Conservation (phyloP, 768 basidiomycete species). For the Agrocybe pediades region DNA sequence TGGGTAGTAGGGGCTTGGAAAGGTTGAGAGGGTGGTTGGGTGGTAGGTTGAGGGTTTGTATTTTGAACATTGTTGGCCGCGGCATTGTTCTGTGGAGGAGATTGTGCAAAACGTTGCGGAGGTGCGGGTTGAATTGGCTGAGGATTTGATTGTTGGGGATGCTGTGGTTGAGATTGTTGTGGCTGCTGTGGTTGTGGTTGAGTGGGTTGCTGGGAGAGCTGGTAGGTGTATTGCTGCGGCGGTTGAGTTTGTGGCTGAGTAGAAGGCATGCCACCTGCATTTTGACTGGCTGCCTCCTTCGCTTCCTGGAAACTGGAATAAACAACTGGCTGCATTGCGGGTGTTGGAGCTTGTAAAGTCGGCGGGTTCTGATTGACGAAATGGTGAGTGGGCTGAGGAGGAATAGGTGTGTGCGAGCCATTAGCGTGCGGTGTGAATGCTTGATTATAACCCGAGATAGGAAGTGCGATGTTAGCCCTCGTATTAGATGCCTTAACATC, state of each 20-base stretch:
- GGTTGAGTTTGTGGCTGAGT: constrained; percentile 11
- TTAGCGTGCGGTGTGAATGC: constrained; percentile 29
- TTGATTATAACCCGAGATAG: constrained; percentile 26
- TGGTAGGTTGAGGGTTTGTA: no score
- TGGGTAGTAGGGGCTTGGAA: constrained; percentile 1
- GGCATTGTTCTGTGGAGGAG: constrained; percentile 4
- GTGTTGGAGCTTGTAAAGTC: constrained; percentile 17
- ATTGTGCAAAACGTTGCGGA: constrained; percentile 15
- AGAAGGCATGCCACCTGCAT: constrained; percentile 10
- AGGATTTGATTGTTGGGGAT: constrained; percentile 9
- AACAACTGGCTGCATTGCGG: constrained; percentile 1
- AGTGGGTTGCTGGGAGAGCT: constrained; percentile 1
- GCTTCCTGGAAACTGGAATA: background rate
- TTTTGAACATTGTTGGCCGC: background rate
- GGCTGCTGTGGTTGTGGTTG: background rate
- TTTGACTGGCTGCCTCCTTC: constrained; percentile 15
- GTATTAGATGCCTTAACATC: constrained; percentile 24
- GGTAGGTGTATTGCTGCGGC: constrained; percentile 14
- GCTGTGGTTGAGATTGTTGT: constrained; percentile 13
- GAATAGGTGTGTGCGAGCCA: constrained; percentile 35
- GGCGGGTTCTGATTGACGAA: constrained; percentile 36
- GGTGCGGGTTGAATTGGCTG: constrained; percentile 10
- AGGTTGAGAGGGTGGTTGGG: constrained; percentile 2
- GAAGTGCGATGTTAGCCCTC: constrained; percentile 27
- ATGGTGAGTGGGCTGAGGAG: constrained; percentile 32